Conservation (phyloP, 164 flowering plant species). For the Liriodendron chinense region DNA sequence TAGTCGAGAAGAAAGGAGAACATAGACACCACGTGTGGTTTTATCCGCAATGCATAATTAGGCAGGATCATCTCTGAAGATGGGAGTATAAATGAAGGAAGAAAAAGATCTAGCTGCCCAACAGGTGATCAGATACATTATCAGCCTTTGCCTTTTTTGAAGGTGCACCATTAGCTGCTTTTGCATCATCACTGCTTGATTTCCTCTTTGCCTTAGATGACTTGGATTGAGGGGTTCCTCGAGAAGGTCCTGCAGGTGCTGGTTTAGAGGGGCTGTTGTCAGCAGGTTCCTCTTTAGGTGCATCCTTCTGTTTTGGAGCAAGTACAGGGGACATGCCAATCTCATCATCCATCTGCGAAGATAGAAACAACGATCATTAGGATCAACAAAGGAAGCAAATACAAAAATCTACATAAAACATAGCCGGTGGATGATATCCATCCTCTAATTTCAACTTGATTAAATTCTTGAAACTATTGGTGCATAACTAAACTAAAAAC, state of each 20-base stretch:
- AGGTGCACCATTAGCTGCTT: slow-evolving; percentile 52
- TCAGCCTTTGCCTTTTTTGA: slow-evolving; percentile 69
- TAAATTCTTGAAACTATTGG: neutral
- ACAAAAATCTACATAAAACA: neutral
- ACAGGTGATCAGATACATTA: slow-evolving; percentile 19
- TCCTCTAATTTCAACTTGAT: neutral
- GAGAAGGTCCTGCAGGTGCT: slow-evolving; percentile 46
- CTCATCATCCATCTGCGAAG: slow-evolving; percentile 63
- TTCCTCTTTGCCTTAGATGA: slow-evolving; percentile 90
- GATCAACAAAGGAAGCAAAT: neutral
- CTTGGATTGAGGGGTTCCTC: slow-evolving; percentile 69
- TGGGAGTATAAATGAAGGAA: neutral
- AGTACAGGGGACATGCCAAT: slow-evolving; percentile 49
- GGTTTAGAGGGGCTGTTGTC: slow-evolving; percentile 72
- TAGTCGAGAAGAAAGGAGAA: neutral
- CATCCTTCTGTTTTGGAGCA: slow-evolving; percentile 78
- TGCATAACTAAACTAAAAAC: neutral
- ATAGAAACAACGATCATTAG: neutral
- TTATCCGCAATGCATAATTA: neutral
- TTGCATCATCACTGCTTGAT: slow-evolving; percentile 64
- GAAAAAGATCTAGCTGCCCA: neutral
- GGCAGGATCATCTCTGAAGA: neutral
- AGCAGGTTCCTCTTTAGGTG: slow-evolving; percentile 72
- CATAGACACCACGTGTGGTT: neutral
- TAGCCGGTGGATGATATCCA: neutral